Conservation (phyloP, 257 asterid genomes). For the Rhazya stricta region DNA sequence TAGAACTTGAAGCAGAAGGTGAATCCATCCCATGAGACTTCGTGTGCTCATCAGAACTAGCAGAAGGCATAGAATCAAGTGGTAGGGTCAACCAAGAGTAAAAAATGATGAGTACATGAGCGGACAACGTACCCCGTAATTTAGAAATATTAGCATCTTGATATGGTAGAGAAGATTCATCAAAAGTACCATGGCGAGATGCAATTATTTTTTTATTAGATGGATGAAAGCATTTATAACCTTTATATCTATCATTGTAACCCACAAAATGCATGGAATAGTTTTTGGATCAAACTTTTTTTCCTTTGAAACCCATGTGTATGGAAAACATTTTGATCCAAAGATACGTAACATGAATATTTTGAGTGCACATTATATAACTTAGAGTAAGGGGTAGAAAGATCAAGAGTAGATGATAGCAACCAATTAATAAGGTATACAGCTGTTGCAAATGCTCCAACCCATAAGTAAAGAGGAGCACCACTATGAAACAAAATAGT, state of each 20-base stretch:
- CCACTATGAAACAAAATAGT: not conserved
- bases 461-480: not conserved
- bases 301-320: not conserved
- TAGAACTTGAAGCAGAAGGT: not conserved
- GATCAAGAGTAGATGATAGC: not conserved
- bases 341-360: not conserved
- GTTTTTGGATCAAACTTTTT: not conserved
- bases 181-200: not conserved
- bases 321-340: not conserved
- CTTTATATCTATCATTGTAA: not conserved
- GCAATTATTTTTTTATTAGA: not conserved
- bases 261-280: not conserved
- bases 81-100: not conserved
- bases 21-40: not conserved
- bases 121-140: not conserved
- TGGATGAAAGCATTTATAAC: not conserved
- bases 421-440: not conserved
- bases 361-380: not conserved
- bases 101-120: not conserved
- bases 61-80: not conserved
- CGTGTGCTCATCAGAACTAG: not conserved
- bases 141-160: too few species aligned
- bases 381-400: not conserved
- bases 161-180: not conserved
- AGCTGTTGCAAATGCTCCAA: not conserved